phyloP scores from a whole-genome alignment of 2,329 filamentous ascomycete genomes.

The Hymenoscyphus scutula region DNA sequence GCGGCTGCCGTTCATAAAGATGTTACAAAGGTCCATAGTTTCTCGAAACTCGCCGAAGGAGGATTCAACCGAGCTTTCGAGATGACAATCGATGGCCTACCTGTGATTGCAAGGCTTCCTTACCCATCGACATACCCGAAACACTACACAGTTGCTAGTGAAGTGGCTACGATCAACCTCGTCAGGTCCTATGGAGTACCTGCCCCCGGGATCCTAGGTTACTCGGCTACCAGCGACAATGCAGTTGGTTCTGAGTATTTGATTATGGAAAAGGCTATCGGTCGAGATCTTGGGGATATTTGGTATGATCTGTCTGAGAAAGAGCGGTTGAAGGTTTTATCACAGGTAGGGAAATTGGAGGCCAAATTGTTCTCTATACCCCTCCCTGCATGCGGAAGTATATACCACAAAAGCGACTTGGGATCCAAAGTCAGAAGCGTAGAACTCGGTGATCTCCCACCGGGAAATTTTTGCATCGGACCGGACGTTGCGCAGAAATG shows the following conservation, averaged over 20 bases:
- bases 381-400: constrained; percentile 7
- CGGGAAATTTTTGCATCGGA: constrained; percentile 4
- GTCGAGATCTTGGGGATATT: constrained; percentile 32
- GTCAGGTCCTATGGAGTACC: constrained; percentile 39
- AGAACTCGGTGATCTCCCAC: background rate
- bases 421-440: background rate
- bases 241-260: constrained; percentile 39
- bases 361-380: constrained; percentile 12
- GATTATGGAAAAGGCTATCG: constrained; percentile 39
- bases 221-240: constrained; percentile 39
- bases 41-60: constrained; percentile 32
- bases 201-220: constrained; percentile 43
- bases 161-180: constrained; percentile 19
- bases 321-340: constrained; percentile 13
- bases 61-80: constrained; percentile 19
- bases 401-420: constrained; percentile 9
- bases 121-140: constrained; percentile 11
- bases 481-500: constrained; percentile 11
- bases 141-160: constrained; percentile 13
- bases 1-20: constrained; percentile 14
- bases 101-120: constrained; percentile 17
- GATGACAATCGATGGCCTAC: constrained; percentile 13
- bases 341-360: constrained; percentile 12
- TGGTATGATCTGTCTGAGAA: constrained; percentile 15
- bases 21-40: constrained; percentile 4